Base-by-base conservation (phyloP, 192 early-diverging fungal genomes). In the Backusella westeae region DNA sequence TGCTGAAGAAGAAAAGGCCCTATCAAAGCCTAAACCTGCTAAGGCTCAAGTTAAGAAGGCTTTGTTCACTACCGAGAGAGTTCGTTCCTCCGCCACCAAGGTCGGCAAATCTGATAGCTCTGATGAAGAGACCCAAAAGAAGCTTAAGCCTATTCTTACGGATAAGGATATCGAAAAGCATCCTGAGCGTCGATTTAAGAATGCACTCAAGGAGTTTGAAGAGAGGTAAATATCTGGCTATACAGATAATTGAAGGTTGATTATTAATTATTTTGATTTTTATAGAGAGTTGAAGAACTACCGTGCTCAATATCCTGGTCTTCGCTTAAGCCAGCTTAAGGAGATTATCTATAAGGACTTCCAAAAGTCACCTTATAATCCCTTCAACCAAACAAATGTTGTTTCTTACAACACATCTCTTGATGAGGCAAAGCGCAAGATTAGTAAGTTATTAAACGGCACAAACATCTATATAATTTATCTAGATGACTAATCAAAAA, bases 131-230 rank as follows among this genome's bases (percentile, higher is more conserved):
- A 86, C 85, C 4, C 65, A 76, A 46, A 85, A 88, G 79, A 89
- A 83, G 75, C 53, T 84, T 4, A 72, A 81, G 59, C 84, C 83
- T 59, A 73, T 77, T 26, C 69, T 15, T 71, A 74, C 68, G 12
- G 68, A 83, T 26, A 89, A 89, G 39, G 80, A 86, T 72, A 83
- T 96, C 34, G 96, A 97, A 70, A 88, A 91, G 56, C 96, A 97
- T 82, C 96, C 96, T 14, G 96, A 97, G 85, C 89, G 92, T 73
- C 87, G 96, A 15, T 89, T 90, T 69, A 93, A 92, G 89, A 90
- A 91, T 36, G 92, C 92, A 15, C 89, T 89, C 34, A 81, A 84
- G 32, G 87, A 85, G 3, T 94, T 89, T 78, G 78, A 88, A 74
- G 94, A 94, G 34, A 85, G 75, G 67, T 67, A 69, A 26, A 19